Evolutionary conservation across 2,329 filamentous ascomycete genomes (phyloP).

Genomic region (Beauveria rudraprayagi): DNA sequence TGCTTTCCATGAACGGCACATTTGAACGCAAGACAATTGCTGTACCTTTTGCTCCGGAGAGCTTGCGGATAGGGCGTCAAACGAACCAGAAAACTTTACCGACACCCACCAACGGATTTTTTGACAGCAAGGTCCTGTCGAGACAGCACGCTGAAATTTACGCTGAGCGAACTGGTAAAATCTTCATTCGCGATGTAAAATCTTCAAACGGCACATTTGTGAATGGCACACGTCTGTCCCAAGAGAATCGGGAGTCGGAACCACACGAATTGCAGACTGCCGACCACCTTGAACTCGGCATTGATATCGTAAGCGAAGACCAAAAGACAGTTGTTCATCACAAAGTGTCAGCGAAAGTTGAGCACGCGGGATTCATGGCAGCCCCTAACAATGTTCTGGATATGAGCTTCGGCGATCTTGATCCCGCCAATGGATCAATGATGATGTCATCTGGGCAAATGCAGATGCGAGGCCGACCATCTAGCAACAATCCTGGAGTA

Average conservation of each 20-base stretch:
- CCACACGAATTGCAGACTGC: slow-evolving; percentile 87
- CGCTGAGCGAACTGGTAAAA: slow-evolving; percentile 75
- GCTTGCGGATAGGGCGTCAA: slow-evolving; percentile 85
- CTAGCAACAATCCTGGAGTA: slow-evolving; percentile 60
- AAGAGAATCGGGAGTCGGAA: slow-evolving; percentile 92
- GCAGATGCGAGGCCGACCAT: slow-evolving; percentile 61
- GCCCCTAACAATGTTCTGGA: slow-evolving; percentile 71
- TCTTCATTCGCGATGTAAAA: slow-evolving; percentile 95
- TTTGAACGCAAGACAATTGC: slow-evolving; percentile 96
- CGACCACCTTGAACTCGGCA: slow-evolving; percentile 89
- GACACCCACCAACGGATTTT: slow-evolving; percentile 85
- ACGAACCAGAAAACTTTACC: slow-evolving; percentile 95
- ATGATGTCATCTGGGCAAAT: slow-evolving; percentile 62
- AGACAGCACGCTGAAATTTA: slow-evolving; percentile 95
- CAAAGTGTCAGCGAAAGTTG: slow-evolving; percentile 94
- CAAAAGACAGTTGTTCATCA: slow-evolving; percentile 98
- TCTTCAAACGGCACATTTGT: slow-evolving; percentile 99
- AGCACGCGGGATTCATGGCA: slow-evolving; percentile 80
- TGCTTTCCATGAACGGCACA: slow-evolving; percentile 87
- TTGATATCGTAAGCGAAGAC: slow-evolving; percentile 97
- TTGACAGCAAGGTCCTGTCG: slow-evolving; percentile 96
- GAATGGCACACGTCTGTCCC: slow-evolving; percentile 81
- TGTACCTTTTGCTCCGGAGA: slow-evolving; percentile 90
- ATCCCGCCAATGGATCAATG: slow-evolving; percentile 67
- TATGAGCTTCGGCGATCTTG: slow-evolving; percentile 86